phyloP scores from a whole-genome alignment of 1,284 basidiomycete genomes.

The Leccinum variabile region DNA sequence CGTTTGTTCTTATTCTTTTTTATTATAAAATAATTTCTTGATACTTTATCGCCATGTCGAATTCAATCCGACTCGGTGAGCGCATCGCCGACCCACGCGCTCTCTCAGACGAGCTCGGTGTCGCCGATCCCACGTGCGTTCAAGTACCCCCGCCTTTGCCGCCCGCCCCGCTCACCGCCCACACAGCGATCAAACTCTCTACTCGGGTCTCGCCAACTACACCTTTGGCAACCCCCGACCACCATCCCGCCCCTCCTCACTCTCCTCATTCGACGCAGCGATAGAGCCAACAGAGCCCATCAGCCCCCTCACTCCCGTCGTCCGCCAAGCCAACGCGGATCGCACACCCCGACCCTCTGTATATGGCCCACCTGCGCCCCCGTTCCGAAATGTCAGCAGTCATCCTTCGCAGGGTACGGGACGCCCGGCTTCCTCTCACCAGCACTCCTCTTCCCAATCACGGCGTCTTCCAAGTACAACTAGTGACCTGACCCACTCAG shows the following conservation, averaged over 20 bases:
- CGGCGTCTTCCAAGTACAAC: constrained; percentile 17
- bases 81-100: constrained; percentile 34
- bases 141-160: neutral
- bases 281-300: constrained; percentile 22
- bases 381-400: constrained; percentile 31
- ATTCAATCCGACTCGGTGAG: constrained; percentile 22
- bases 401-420: constrained; percentile 42
- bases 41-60: constrained; percentile 22
- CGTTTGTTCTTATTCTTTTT: neutral
- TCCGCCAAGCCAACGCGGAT: constrained; percentile 37
- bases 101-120: constrained; percentile 32
- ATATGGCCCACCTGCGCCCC: constrained; percentile 32
- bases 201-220: constrained; percentile 31
- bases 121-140: constrained; percentile 11
- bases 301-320: constrained; percentile 32
- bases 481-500: constrained; percentile 7
- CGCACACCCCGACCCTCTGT: constrained; percentile 58
- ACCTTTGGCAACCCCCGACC: constrained; percentile 26
- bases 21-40: neutral
- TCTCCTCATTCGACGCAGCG: constrained; percentile 15
- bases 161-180: constrained; percentile 3
- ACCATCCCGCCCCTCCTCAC: constrained; percentile 5
- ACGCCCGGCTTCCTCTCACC: constrained; percentile 24
- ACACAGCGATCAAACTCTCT: constrained; percentile 15
- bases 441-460: constrained; percentile 15